A percentile compares a stretch with the other conserved stretches of the same genome.
Conservation (phyloP, 2,329 filamentous ascomycete genomes). For the Plectosphaerella cucumerina region DNA sequence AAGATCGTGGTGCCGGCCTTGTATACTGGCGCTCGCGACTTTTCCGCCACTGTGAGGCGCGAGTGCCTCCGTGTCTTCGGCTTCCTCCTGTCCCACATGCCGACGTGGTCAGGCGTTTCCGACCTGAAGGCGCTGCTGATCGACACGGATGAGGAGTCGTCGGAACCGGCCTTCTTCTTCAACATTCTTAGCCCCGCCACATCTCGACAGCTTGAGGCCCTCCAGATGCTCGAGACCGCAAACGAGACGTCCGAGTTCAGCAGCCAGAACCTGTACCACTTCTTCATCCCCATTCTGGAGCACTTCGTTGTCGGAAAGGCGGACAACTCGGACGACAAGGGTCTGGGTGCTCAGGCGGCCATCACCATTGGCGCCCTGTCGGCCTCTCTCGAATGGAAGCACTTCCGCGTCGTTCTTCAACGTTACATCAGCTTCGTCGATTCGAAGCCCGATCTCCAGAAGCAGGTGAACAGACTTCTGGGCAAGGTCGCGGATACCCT, state of each 20-base stretch:
- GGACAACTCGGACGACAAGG: conserved; percentile 72
- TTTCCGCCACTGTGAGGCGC: conserved; percentile 77
- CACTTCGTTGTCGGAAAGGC: conserved; percentile 86
- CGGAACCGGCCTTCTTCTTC: conserved; percentile 75
- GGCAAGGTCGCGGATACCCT: conserved; percentile 78
- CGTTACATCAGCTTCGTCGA: conserved; percentile 80
- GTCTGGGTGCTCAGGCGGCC: conserved; percentile 82
- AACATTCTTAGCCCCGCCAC: conserved; percentile 90
- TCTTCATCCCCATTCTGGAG: conserved; percentile 88
- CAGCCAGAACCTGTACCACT: conserved; percentile 75
- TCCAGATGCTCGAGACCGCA: conserved; percentile 70
- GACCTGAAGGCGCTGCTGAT: conserved; percentile 70
- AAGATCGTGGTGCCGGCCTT: conserved; percentile 69
- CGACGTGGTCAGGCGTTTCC: conserved; percentile 64
- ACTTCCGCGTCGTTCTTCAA: conserved; percentile 80
- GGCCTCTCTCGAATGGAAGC: conserved; percentile 79
- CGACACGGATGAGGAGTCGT: conserved; percentile 57
- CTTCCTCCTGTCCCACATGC: conserved; percentile 67
- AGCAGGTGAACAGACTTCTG: conserved; percentile 78
- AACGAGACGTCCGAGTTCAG: conserved; percentile 61
- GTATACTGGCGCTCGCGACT: conserved; percentile 69
- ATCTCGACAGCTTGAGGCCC: conserved; percentile 76
- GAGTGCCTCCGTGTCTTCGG: conserved; percentile 81
- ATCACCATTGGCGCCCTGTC: conserved; percentile 72
- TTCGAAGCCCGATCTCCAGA: conserved; percentile 77